Percentiles rank a stretch among this genome's conserved stretches.
Conservation (phyloP, 169 alveolate species). For the Theileria equi region DNA sequence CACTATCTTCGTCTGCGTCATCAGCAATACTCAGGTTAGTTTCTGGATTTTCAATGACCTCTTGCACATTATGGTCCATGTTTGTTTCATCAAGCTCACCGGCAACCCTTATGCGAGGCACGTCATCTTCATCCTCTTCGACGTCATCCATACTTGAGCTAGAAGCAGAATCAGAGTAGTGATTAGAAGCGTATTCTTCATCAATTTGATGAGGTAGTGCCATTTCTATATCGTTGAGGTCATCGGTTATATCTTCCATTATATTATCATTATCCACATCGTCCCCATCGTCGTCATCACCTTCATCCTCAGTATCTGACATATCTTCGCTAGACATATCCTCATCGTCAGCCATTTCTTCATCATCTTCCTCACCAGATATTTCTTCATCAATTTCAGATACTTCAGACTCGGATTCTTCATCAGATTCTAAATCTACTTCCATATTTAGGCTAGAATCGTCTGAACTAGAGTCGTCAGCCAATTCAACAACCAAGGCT, state of each 20-base stretch:
- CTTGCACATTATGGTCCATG: slow-evolving; percentile 6
- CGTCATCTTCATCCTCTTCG: slow-evolving; percentile 65
- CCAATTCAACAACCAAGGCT: slow-evolving; percentile 63
- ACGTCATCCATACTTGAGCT: slow-evolving; percentile 56
- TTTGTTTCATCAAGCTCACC: slow-evolving; percentile 58
- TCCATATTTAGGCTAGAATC: slow-evolving; percentile 52
- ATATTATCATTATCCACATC: slow-evolving; percentile 66
- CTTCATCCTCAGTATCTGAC: slow-evolving; percentile 48
- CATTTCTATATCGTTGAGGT: slow-evolving; percentile 63
- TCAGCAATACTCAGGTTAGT: slow-evolving; percentile 19
- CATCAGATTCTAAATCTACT: slow-evolving; percentile 57
- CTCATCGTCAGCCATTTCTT: slow-evolving; percentile 35
- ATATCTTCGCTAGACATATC: slow-evolving; percentile 26
- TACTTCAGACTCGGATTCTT: slow-evolving; percentile 45
- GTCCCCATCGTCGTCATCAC: slow-evolving; percentile 49
- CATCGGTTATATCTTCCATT: slow-evolving; percentile 64
- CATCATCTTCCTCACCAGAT: slow-evolving; percentile 61
- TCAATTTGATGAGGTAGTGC: slow-evolving; percentile 77
- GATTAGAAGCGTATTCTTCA: slow-evolving; percentile 56
- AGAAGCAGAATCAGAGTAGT: slow-evolving; percentile 27
- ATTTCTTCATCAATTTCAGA: slow-evolving; percentile 58
- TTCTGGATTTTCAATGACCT: not conserved
- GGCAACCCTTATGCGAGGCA: slow-evolving; percentile 61
- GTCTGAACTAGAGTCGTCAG: slow-evolving; percentile 48
- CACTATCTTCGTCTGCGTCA: slow-evolving; percentile 4